Evolutionary conservation across 2,329 filamentous ascomycete species (phyloP).

Genomic region (Penicillium sp.): DNA sequence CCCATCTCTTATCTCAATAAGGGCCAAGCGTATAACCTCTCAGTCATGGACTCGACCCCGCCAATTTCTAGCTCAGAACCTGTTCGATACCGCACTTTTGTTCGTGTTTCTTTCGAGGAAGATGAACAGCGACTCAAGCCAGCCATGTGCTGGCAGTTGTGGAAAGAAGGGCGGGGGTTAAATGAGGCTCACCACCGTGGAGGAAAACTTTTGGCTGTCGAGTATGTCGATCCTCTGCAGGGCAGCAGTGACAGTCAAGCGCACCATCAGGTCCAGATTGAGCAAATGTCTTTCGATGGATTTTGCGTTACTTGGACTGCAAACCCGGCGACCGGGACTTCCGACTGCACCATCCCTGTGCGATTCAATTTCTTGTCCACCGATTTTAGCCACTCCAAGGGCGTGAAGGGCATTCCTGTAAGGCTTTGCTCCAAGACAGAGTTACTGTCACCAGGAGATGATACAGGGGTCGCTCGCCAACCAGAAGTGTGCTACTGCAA

Average conservation of each 20-base stretch:
- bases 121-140: slow-evolving; percentile 84
- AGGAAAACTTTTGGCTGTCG: slow-evolving; percentile 87
- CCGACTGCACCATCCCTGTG: slow-evolving; percentile 81
- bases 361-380: slow-evolving; percentile 98
- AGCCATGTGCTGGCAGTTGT: slow-evolving; percentile 77
- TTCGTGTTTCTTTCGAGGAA: slow-evolving; percentile 96
- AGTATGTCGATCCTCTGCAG: slow-evolving; percentile 70
- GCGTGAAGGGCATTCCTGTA: slow-evolving; percentile 95
- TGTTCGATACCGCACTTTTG: slow-evolving; percentile 76
- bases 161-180: slow-evolving; percentile 94
- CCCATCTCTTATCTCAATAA: slow-evolving; percentile 98
- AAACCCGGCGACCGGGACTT: slow-evolving; percentile 54
- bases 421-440: slow-evolving; percentile 88
- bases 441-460: slow-evolving; percentile 51
- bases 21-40: slow-evolving; percentile 85
- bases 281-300: slow-evolving; percentile 80
- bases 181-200: slow-evolving; percentile 93
- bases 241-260: slow-evolving; percentile 52
- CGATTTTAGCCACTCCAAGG: slow-evolving; percentile 97
- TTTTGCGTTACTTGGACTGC: slow-evolving; percentile 89
- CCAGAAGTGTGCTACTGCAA: slow-evolving; percentile 89
- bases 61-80: slow-evolving; percentile 54
- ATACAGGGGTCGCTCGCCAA: slow-evolving; percentile 25
- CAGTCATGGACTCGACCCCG: slow-evolving; percentile 70
- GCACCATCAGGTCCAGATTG: slow-evolving; percentile 60